A percentile compares a stretch with the other conserved stretches of the same genome.
Evolutionary conservation across 257 asterid species (phyloP).

Genomic region (Jacaranda mimosifolia): DNA sequence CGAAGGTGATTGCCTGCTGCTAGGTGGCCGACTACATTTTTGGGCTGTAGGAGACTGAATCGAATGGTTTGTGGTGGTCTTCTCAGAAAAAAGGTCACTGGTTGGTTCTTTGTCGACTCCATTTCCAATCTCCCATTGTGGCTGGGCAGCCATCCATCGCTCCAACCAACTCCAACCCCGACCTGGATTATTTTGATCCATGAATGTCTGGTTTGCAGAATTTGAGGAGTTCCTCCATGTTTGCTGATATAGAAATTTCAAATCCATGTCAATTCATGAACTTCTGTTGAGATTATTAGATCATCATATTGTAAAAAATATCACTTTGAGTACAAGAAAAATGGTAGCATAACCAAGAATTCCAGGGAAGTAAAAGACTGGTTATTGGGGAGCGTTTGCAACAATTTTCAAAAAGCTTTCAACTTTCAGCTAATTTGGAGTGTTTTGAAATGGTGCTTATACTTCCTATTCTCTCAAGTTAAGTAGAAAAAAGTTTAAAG

Average conservation of each 20-base stretch:
- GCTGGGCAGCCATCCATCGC: slow-evolving; percentile 83
- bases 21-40: slow-evolving; percentile 41
- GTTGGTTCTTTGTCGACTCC: slow-evolving; percentile 46
- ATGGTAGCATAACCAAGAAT: not conserved
- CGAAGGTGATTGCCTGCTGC: slow-evolving; percentile 62
- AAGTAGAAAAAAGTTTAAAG: too few relatives aligned
- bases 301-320: not conserved
- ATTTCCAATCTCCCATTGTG: slow-evolving; percentile 58
- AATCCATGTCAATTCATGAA: not conserved
- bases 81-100: slow-evolving; percentile 33
- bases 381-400: too few relatives aligned
- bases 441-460: too few relatives aligned
- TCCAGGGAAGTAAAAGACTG: not conserved
- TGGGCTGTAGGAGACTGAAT: slow-evolving; percentile 42
- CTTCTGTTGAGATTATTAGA: not conserved
- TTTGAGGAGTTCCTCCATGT: slow-evolving; percentile 55
- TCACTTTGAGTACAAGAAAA: too few relatives aligned
- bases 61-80: slow-evolving; percentile 39
- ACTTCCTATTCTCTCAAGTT: too few relatives aligned
- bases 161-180: slow-evolving; percentile 98
- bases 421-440: too few relatives aligned
- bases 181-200: slow-evolving; percentile 73
- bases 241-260: slow-evolving; percentile 42
- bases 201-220: slow-evolving; percentile 52
- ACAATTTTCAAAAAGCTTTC: too few relatives aligned